phyloP scores from a whole-genome alignment of 2,329 filamentous ascomycete genomes.

The Paracoccidioides lutzii region DNA sequence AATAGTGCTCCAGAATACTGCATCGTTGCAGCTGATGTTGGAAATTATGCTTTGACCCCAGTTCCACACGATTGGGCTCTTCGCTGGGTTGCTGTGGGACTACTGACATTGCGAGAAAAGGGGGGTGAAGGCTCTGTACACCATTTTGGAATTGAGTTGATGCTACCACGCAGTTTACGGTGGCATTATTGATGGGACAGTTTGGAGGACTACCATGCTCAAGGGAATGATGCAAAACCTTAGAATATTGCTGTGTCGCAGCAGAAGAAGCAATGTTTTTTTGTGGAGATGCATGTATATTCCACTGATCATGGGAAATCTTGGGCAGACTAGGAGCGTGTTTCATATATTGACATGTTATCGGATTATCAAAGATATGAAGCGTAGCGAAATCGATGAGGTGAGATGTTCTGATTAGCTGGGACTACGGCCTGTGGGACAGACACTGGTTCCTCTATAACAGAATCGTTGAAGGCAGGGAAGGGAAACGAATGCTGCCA shows the following conservation, averaged over 20 bases:
- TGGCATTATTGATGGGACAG: background rate
- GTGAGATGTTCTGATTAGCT: background rate
- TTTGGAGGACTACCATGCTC: background rate
- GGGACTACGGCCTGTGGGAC: background rate
- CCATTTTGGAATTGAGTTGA: background rate
- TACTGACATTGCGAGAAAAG: background rate
- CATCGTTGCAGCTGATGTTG: constrained; percentile 9
- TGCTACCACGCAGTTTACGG: no score
- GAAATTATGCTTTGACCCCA: constrained; percentile 1
- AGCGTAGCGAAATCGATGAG: background rate
- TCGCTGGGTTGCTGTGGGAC: background rate
- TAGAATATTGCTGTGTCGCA: constrained; percentile 10
- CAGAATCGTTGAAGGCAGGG: background rate
- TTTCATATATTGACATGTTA: constrained; percentile 1
- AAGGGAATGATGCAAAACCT: background rate
- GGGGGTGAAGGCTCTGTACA: background rate
- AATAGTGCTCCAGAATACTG: constrained; percentile 8
- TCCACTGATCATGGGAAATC: background rate
- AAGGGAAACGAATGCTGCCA: background rate
- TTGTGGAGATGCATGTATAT: background rate
- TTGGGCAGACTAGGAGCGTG: background rate
- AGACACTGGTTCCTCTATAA: background rate
- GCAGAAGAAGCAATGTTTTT: background rate
- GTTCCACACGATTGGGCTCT: background rate
- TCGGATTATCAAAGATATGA: constrained; percentile 3